Conservation (phyloP, 2,329 filamentous ascomycete genomes). For the Aspergillus tubingensis region DNA sequence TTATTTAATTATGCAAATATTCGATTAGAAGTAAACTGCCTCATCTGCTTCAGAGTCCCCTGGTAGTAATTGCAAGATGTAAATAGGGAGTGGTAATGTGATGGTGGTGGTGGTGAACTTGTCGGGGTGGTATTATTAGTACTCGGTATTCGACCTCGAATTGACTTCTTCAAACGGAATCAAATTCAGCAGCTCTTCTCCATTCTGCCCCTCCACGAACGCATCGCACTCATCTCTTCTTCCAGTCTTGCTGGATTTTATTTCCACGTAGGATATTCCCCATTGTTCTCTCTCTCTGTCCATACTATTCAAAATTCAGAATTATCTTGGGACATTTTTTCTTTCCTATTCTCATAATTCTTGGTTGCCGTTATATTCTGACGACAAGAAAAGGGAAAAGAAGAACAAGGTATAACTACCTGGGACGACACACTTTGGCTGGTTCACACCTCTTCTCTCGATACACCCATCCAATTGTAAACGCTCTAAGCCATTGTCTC, state of each 20-base stretch:
- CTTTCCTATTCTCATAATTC: neutral
- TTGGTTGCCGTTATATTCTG: neutral
- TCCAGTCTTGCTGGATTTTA: neutral
- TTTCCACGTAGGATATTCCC: neutral
- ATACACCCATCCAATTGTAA: neutral
- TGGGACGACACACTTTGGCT: neutral
- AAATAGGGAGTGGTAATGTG: neutral
- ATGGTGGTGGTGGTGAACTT: neutral
- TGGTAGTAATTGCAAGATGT: neutral
- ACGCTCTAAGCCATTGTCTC: neutral
- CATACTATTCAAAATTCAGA: neutral
- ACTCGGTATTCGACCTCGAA: neutral
- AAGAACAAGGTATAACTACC: neutral
- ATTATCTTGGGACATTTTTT: neutral
- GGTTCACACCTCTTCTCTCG: neutral
- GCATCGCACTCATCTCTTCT: neutral
- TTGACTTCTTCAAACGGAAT: slow-evolving; percentile 1
- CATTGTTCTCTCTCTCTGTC: neutral
- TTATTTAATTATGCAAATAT: neutral
- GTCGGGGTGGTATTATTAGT: neutral
- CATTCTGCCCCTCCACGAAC: neutral
- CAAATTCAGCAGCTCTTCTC: neutral
- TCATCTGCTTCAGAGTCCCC: neutral
- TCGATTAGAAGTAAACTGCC: neutral
- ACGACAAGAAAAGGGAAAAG: too few species aligned